These are phyloP conservation scores for Neonectria ditissima DNA, from an alignment of 2,329 filamentous ascomycete species.

Conservation along the genomic window DNA sequence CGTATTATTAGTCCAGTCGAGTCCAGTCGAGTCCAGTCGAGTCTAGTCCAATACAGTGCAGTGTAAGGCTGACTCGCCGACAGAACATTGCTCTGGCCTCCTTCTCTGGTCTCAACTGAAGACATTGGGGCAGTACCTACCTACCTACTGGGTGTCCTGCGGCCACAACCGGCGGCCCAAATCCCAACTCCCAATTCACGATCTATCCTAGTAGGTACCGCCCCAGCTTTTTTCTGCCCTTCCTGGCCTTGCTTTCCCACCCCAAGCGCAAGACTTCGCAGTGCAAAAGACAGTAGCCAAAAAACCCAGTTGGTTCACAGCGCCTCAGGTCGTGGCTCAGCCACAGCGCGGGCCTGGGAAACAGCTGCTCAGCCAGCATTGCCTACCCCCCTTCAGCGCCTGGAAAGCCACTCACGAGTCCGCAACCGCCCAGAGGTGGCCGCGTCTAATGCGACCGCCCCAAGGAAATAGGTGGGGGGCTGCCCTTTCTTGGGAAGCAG, in stretches of 20 bases:
- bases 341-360: constrained; percentile 28
- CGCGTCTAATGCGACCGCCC: constrained; percentile 4
- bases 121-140: not conserved
- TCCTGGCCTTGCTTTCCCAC: no score
- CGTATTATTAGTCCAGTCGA: no score
- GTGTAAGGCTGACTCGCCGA: not conserved
- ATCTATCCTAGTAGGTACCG: not conserved
- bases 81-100: no score
- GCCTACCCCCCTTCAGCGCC: constrained; percentile 32
- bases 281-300: no score
- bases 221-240: no score
- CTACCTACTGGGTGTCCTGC: no score
- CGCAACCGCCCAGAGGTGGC: constrained; percentile 19
- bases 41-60: no score
- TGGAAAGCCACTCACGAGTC: constrained; percentile 39
- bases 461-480: not conserved
- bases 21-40: no score
- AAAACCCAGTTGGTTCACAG: constrained; percentile 27
- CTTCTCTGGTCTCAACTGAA: not conserved
- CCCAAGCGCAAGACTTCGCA: no score
- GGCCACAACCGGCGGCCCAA: not conserved
- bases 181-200: not conserved
- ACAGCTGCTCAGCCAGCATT: constrained; percentile 15
- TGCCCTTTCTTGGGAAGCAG: not conserved
- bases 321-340: constrained; percentile 35